Evolutionary conservation across 164 flowering plant genomes (phyloP), one percentile per base, ranked within the genome.

Genomic region (Amborella trichopoda): DNA sequence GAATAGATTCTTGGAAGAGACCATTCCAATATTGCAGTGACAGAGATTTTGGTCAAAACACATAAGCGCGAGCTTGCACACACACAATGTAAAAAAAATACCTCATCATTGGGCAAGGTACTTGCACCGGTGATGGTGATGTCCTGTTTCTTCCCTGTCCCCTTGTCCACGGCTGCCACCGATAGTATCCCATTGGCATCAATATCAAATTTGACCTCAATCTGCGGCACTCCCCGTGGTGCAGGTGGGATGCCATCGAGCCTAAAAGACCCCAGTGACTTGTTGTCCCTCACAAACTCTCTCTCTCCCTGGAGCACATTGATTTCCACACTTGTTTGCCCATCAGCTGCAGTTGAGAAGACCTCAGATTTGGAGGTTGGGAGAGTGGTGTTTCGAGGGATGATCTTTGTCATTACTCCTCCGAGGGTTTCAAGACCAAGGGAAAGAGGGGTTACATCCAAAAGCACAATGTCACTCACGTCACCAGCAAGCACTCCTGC

Each of bases 221-320:
- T 72, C 39, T 72, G 77, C 3, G 77, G 77, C 37, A 72, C 77
- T 22, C 77, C 77, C 43, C 91, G 83, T 16, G 86, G 88, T 2
- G 94, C 87, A 0, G 94, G 94, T 2, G 88, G 88, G 28, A 83
- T 80, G 19, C 94, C 93, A 66, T 83, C 93, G 5, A 83, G 51
- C 5, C 93, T 87, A 88, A 83, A 83, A 54, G 82, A 80, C 13
- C 93, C 93, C 30, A 83, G 74, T 52, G 88, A 83, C 41, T 83
- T 83, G 68, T 83, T 83, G 55, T 83, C 93, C 63, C 78, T 71
- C 4, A 82, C 91, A 64, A 82, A 82, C 57, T 82, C 91, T 45
- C 91, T 71, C 54, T 82, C 91, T 14, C 93, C 93, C 44, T 83
- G 93, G 18, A 83, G 80, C 14, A 83, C 88, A 56, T 77, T 80